Evolutionary conservation across 441 rosid species (phyloP).

Genomic region (Flueggea neowawraea): DNA sequence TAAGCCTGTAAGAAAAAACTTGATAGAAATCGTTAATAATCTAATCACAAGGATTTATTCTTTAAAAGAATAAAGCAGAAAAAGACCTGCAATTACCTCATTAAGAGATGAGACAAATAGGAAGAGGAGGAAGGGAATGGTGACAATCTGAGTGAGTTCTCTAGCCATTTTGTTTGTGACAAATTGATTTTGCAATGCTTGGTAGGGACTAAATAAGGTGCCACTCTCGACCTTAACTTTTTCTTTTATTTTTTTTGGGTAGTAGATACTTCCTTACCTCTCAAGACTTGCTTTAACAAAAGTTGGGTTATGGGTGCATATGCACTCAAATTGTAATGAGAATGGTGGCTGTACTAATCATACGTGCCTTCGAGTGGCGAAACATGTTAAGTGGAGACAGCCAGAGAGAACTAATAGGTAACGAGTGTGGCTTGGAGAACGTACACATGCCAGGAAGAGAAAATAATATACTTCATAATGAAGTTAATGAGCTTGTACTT

Average conservation of each 20-base stretch:
- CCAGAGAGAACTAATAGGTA: too few species aligned
- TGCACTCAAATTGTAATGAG: not conserved
- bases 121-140: conserved; percentile 7
- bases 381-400: not conserved
- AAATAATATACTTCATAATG: too few species aligned
- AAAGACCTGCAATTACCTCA: not conserved
- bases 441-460: too few species aligned
- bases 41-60: too few species aligned
- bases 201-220: not conserved
- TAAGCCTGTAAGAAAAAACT: not conserved
- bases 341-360: not conserved
- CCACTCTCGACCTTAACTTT: not conserved
- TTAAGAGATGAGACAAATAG: conserved; percentile 7
- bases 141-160: not conserved
- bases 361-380: not conserved
- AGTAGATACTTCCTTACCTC: conserved; percentile 5
- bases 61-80: too few species aligned
- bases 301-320: not conserved
- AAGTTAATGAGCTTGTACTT: too few species aligned
- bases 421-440: too few species aligned
- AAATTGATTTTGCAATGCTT: not conserved
- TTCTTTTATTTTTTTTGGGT: not conserved
- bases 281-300: conserved; percentile 16
- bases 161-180: not conserved
- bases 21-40: not conserved